Evolutionary conservation across 148 eudicot species (phyloP), one percentile per base, ranked within the genome.

Genomic region (Simmondsia chinensis): DNA sequence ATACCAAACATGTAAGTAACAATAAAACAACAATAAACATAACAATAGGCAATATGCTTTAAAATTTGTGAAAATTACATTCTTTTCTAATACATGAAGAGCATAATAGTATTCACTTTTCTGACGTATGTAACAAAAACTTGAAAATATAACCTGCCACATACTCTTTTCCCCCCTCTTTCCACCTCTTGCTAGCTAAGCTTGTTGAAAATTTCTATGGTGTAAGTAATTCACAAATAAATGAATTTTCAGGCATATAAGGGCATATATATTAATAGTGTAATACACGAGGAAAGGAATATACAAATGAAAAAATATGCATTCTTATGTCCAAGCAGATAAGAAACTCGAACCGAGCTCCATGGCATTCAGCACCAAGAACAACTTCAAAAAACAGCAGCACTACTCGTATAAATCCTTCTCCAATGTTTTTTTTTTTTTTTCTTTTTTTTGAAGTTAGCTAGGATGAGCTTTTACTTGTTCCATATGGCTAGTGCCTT

Each of bases 401-500:
- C 59, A 43, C 16, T 33, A 17, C 25, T 27, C 39, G 21, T 29
- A 27, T 13, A 54, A 6, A 60, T 44, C 59, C 33, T 60, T 22
- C 28, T 39, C 34, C 25, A n/a, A n/a, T n/a, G n/a, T n/a, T n/a
- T n/a, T 26, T 12, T 9, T 41, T 31, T 32, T 33, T 22, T 43
- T 7, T 24, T 36, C 20, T 43, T 43, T 34, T 41, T 27, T 45
- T 51, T 21, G 48, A 38, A 19, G 46, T 38, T n/a, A n/a, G 59
- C 52, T 57, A 61, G 60, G 54, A 16, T 39, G 32, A 32, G 8
- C 13, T 38, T 37, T 48, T 67, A 42, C 61, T 66, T 39, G 65
- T 73, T 78, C 96, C 86, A 80, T 7, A 16, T 29, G n/a, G 66
- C 89, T 52, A 87, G 67, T 24, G 61, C 56, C 68, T 75, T 74